A percentile compares a stretch with the other conserved stretches of the same genome.
Conservation (phyloP, 1,284 basidiomycete genomes). For the Rhodotorula sp. region DNA sequence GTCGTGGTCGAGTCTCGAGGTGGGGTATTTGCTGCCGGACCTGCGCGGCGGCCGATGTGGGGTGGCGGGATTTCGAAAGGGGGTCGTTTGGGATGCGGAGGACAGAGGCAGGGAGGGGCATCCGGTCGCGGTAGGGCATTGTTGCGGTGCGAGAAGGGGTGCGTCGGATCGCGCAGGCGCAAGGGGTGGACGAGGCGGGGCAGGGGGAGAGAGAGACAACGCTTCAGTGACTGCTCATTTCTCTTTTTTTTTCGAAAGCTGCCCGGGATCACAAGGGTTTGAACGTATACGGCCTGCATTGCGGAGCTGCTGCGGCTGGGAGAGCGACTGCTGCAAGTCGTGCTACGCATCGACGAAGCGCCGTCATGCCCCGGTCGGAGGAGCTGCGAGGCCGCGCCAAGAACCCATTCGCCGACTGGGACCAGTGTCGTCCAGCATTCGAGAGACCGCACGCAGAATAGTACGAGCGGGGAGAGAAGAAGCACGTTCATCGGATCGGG, state of each 20-base stretch:
- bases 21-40: constrained; percentile 3
- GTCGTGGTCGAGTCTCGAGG: background rate
- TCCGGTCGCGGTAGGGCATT: too few species aligned
- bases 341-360: constrained; percentile 7
- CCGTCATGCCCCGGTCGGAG: too few species aligned
- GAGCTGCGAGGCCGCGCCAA: background rate
- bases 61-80: background rate
- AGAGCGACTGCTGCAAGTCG: constrained; percentile 2
- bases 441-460: background rate
- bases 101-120: too few species aligned
- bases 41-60: background rate
- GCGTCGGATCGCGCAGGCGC: too few species aligned
- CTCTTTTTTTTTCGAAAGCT: too few species aligned
- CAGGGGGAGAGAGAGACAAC: background rate
- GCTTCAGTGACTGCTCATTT: constrained; percentile 8
- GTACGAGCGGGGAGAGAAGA: background rate
- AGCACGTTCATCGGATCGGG: too few species aligned
- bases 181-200: background rate
- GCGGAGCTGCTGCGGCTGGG: constrained; percentile 2
- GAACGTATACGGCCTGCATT: constrained; percentile 17
- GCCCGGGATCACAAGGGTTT: background rate
- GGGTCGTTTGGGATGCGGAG: background rate
- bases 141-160: background rate
- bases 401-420: too few species aligned
- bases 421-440: background rate